Base-by-base conservation (phyloP, 2,329 filamentous ascomycete species). In the Cladosporium oxysporum region DNA sequence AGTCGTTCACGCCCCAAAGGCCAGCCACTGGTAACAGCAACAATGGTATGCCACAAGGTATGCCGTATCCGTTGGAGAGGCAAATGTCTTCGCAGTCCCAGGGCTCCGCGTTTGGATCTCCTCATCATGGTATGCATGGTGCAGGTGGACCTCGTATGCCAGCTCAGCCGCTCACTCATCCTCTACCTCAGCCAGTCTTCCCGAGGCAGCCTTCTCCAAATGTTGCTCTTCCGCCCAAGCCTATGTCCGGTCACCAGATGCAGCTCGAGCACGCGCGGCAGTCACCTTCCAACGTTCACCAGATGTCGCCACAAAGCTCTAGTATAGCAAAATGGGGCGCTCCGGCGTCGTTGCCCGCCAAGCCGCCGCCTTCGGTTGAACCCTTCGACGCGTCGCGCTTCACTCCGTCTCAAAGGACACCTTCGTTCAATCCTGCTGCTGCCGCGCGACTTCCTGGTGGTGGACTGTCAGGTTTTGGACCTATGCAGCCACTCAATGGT, bases 311-410 rank as follows among this genome's bases (percentile, higher is more conserved):
- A 18, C 61, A 63, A 28, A 63, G 55, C 50, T 63, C 61, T 72
- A 83, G 81, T 69, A 83, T 86, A 62, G 82, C 84, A n/a, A 85
- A 85, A 69, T 86, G 83, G 76, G 84, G 84, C 33, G 83, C 83
- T 35, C 82, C 84, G 5, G 77, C 84, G 18, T 83, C 83, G 60
- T 76, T 87, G 52, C 84, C 84, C 57, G 80, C 83, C 11, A 86
- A 85, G 71, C 84, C 84, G 41, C 84, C 84, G 49, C 81, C 83
- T 57, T 76, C 81, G 3, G 74, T 74, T 12, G 78, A 73, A 57
- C 67, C 71, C 7, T 71, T 72, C 53, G 70, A 73, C 53, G 41
- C 58, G 14, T 59, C 63, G 16, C 55, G 63, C 29, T 65, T 65
- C 26, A 63, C 31, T 21, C 50, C 61, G 23, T 35, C 50, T 5